phyloP scores from a whole-genome alignment of 1,139 yeast genomes.

The Geotrichum aggregatum region DNA sequence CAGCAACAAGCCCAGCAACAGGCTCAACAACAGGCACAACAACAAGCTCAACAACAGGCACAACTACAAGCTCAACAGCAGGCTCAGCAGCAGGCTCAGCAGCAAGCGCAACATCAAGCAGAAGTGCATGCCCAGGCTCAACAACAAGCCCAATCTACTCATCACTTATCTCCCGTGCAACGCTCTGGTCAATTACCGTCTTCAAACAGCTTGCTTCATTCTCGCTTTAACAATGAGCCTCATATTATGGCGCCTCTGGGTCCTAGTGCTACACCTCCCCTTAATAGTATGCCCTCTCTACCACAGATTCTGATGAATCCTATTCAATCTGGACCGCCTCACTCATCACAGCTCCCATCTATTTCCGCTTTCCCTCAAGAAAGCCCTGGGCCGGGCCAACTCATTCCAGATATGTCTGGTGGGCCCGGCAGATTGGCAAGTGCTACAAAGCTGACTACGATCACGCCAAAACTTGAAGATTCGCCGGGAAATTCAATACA shows the following conservation, averaged over 20 bases:
- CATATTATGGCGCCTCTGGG: not conserved
- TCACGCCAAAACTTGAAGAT: not conserved
- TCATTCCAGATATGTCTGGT: not conserved
- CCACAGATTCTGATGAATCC: constrained; percentile 11
- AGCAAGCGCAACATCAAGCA: not conserved
- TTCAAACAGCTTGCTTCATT: not conserved
- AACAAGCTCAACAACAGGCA: constrained; percentile 1
- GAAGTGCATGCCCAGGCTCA: not conserved
- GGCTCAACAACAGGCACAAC: constrained; percentile 4
- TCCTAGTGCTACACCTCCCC: not conserved
- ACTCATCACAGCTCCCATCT: constrained; percentile 7
- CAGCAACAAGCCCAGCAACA: constrained; percentile 13
- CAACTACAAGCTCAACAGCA: not conserved
- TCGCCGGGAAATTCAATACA: not conserved
- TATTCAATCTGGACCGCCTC: not conserved
- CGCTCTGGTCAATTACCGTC: not conserved
- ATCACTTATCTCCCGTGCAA: not conserved
- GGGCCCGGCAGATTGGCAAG: not conserved
- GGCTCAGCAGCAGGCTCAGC: constrained; percentile 9
- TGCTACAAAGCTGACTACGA: not conserved
- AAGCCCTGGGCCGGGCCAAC: not conserved
- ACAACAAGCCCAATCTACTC: not conserved
- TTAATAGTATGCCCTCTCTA: constrained; percentile 6
- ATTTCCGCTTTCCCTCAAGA: not conserved
- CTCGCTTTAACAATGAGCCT: not conserved